Conservation (phyloP, 179 eudicot genomes). For the Nepenthes alata region DNA sequence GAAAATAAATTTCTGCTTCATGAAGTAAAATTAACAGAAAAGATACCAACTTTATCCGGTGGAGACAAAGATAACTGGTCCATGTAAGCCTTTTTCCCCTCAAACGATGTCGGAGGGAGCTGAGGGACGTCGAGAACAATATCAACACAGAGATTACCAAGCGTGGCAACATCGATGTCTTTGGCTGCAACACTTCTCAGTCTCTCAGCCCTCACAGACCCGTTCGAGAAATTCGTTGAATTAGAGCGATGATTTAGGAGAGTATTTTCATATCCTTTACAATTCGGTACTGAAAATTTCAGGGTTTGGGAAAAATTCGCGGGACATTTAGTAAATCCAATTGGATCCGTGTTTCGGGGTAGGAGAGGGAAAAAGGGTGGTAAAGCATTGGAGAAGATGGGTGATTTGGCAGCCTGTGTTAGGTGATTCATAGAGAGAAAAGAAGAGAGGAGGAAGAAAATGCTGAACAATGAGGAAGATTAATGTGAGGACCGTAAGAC, state of each 20-base stretch:
- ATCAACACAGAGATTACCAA: constrained; percentile 86
- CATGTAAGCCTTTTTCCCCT: constrained; percentile 59
- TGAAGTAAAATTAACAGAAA: background rate
- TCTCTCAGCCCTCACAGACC: constrained; percentile 13
- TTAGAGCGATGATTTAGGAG: constrained; percentile 16
- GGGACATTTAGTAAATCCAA: background rate
- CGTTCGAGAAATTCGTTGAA: constrained; percentile 15
- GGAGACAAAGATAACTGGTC: constrained; percentile 54
- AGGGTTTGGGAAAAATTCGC: constrained; percentile 13
- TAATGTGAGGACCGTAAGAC: no score
- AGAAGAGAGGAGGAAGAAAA: background rate
- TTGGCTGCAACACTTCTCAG: constrained; percentile 25
- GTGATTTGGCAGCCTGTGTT: constrained; percentile 19
- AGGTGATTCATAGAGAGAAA: constrained; percentile 19
- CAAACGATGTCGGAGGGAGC: constrained; percentile 48
- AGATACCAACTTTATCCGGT: constrained; percentile 52
- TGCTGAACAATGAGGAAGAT: background rate
- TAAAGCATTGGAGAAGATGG: constrained; percentile 20
- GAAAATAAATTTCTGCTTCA: background rate
- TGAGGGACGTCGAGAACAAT: constrained; percentile 73
- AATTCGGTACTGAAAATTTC: constrained; percentile 20
- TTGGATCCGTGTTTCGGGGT: constrained; percentile 15
- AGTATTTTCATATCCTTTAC: constrained; percentile 39
- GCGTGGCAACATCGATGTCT: constrained; percentile 61
- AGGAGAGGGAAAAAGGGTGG: constrained; percentile 6